Evolutionary conservation across 441 rosid genomes (phyloP).

Genomic region (Bocquillonia castaneifolia): DNA sequence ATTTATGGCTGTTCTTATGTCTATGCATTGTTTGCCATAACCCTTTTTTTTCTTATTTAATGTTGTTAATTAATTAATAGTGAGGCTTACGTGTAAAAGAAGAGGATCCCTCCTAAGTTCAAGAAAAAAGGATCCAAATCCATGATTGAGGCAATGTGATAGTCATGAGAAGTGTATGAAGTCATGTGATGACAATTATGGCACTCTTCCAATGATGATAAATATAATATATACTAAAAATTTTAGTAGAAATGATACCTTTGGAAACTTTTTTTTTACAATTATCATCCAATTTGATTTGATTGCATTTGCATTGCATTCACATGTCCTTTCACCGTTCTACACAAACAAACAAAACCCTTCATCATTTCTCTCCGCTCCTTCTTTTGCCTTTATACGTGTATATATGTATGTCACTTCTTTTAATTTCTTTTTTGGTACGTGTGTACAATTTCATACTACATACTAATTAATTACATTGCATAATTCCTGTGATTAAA

Average conservation of each 20-base stretch:
- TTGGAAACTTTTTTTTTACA: neutral
- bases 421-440: neutral
- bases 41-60: neutral
- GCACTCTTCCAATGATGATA: slow-evolving; percentile 40
- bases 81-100: slow-evolving; percentile 37
- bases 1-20: neutral
- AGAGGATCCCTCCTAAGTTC: too few species aligned
- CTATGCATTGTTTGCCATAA: neutral
- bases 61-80: neutral
- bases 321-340: slow-evolving; percentile 42
- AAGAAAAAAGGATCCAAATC: too few species aligned
- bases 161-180: slow-evolving; percentile 44
- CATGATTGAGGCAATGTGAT: slow-evolving; percentile 44
- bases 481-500: too few species aligned
- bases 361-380: slow-evolving; percentile 19
- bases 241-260: slow-evolving; percentile 4
- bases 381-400: neutral
- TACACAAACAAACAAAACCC: slow-evolving; percentile 11
- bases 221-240: slow-evolving; percentile 23
- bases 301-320: slow-evolving; percentile 25
- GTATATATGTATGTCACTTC: neutral
- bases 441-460: neutral
- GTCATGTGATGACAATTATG: slow-evolving; percentile 61
- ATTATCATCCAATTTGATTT: slow-evolving; percentile 20
- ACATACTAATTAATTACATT: neutral